Evolutionary conservation across 805 yeast species (phyloP).

Genomic region (Saturnispora mendoncae): DNA sequence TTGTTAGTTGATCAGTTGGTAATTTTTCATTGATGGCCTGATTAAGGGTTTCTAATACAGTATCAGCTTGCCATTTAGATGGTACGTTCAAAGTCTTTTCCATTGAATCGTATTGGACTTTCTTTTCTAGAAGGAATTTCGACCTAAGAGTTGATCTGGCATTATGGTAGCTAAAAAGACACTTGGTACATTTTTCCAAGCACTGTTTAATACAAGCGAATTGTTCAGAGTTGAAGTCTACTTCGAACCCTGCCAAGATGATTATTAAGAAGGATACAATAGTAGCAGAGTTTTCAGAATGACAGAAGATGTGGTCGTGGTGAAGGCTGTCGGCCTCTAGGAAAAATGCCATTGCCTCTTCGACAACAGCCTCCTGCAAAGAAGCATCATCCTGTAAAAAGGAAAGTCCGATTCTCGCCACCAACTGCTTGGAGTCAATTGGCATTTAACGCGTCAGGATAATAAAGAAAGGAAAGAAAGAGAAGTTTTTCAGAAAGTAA

Average conservation of each 20-base stretch:
- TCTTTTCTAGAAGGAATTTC: slow-evolving; percentile 43
- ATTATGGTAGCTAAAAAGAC: slow-evolving; percentile 44
- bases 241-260: slow-evolving; percentile 14
- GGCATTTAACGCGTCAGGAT: neutral
- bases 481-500: neutral
- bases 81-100: slow-evolving; percentile 19
- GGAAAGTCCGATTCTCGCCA: slow-evolving; percentile 10
- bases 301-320: slow-evolving; percentile 28
- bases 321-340: slow-evolving; percentile 22
- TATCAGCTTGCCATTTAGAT: slow-evolving; percentile 22
- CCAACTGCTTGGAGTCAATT: slow-evolving; percentile 2
- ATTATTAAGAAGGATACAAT: slow-evolving; percentile 12
- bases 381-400: slow-evolving; percentile 27
- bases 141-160: slow-evolving; percentile 44
- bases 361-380: slow-evolving; percentile 25
- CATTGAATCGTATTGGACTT: slow-evolving; percentile 22
- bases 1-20: slow-evolving; percentile 9
- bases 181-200: slow-evolving; percentile 42
- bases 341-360: slow-evolving; percentile 29
- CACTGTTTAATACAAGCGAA: slow-evolving; percentile 19
- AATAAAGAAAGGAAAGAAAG: neutral
- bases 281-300: slow-evolving; percentile 8
- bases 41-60: slow-evolving; percentile 14
- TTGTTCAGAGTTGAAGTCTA: slow-evolving; percentile 28
- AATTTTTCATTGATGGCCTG: slow-evolving; percentile 19